Evolutionary conservation across 345 rosid genomes (phyloP), one percentile per base, ranked within the genome.

Genomic region (Streptanthus diversifolius): DNA sequence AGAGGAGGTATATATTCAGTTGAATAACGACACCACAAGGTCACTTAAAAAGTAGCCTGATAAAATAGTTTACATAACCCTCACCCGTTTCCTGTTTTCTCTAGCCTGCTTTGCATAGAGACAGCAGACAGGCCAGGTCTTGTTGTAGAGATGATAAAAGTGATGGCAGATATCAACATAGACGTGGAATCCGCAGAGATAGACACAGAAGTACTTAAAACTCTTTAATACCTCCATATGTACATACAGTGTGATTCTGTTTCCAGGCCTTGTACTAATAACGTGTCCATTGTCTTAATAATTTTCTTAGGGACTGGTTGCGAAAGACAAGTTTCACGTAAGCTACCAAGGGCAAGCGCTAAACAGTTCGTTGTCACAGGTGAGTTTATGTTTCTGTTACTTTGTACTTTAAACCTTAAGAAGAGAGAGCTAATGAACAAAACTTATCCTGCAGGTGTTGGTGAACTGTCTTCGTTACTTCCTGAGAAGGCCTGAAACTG

Each of bases 101-200:
- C 41, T 86, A 95, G 99, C 85, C 74, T 88, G 88, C 93, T 91
- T 74, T 79, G 66, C 55, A 81, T 91, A 43, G 95, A 95, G 86
- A 91, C 97, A 66, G 93, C 97, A 9, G 99, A 95, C 83, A 86
- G 97, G 75, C 88, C 99, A 52, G 99, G 99, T 71, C 81, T 95
- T 70, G 85, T 95, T 1, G 88, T 86, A n/a, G 99, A 95, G 74
- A 81, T 95, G 51, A 90, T 95, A 22, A 84, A 87, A 83, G 71
- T 86, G 74, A 88, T 95, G 73, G 85, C 92, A 51, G 92, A 95
- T 75, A 72, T 88, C 68, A 95, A 90, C 73, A 77, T 95, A 32
- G 90, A 86, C 19, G 96, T 95, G 8, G 96, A 91, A 83, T 95
- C 99, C 0, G 96, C 95, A 13, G 97, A 88, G 76, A 91, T 95